Percentiles rank a stretch among this genome's conserved stretches.
These are phyloP conservation scores for Oryza brachyantha DNA, from an alignment of 176 grass and related monocot species.

Conservation along the genomic window DNA sequence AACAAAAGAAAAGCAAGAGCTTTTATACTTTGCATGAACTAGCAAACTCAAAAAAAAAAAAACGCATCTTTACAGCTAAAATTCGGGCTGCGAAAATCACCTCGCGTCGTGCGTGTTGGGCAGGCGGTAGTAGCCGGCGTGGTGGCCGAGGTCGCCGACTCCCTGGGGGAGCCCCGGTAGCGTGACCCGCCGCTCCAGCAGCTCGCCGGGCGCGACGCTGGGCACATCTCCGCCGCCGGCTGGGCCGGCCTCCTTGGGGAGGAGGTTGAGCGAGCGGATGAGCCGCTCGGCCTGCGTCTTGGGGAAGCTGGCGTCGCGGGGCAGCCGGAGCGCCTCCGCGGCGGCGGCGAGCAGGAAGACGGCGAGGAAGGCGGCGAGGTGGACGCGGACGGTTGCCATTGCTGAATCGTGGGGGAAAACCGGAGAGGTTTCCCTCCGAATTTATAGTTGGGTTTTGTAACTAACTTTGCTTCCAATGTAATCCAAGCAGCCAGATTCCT, in stretches of 20 bases:
- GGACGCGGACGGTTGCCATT: slow-evolving; percentile 11
- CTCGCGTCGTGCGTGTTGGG: slow-evolving; percentile 78
- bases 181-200: slow-evolving; percentile 61
- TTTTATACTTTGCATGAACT: background rate
- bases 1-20: background rate
- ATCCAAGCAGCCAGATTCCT: slow-evolving; percentile 6
- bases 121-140: slow-evolving; percentile 92
- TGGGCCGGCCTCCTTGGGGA: slow-evolving; percentile 41
- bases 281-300: slow-evolving; percentile 60
- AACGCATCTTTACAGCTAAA: background rate
- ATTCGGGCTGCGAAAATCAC: slow-evolving; percentile 16
- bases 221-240: background rate
- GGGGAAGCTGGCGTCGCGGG: slow-evolving; percentile 45
- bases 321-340: slow-evolving; percentile 24
- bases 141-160: slow-evolving; percentile 63
- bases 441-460: slow-evolving; percentile 14
- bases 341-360: background rate
- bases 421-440: slow-evolving; percentile 20
- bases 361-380: background rate
- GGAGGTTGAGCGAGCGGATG: slow-evolving; percentile 81
- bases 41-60: no score
- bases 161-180: slow-evolving; percentile 45
- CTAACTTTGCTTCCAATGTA: slow-evolving; percentile 29
- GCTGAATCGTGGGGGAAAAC: background rate
- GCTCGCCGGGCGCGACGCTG: slow-evolving; percentile 29